These are phyloP conservation scores for Dipsacomyces acuminosporus DNA, from an alignment of 371 early-diverging fungal genomes.

Conservation along the genomic window DNA sequence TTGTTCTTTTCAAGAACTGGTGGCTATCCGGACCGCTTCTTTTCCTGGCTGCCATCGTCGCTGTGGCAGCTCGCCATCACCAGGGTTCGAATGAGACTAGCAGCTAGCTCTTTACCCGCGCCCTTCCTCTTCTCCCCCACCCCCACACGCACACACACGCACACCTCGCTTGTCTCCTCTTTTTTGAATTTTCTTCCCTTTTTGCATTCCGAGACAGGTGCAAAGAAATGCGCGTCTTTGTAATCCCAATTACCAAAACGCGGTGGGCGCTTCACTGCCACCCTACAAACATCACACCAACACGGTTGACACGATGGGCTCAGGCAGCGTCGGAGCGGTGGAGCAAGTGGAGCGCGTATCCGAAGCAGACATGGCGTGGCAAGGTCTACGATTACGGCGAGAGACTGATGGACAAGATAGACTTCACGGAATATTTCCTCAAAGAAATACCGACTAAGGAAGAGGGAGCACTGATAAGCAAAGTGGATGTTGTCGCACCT, in stretches of 20 bases:
- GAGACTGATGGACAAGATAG: conserved; percentile 63
- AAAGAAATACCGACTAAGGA: conserved; percentile 60
- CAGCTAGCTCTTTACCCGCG: too few species aligned
- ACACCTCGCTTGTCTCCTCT: too few species aligned
- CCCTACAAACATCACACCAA: conserved; percentile 44
- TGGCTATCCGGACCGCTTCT: conserved; percentile 24
- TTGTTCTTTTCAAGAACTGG: conserved; percentile 26
- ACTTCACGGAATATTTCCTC: conserved; percentile 74
- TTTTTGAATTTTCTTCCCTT: neutral
- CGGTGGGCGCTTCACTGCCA: conserved; percentile 50
- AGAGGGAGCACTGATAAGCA: conserved; percentile 29
- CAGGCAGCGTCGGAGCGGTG: conserved; percentile 37
- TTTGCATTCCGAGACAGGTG: neutral
- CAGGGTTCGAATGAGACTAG: too few species aligned
- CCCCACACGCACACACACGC: neutral
- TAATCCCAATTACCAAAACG: conserved; percentile 48
- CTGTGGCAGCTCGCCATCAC: too few species aligned
- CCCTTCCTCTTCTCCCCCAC: neutral
- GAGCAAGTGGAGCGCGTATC: conserved; percentile 37
- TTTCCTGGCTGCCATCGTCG: too few species aligned
- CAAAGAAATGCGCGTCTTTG: conserved; percentile 48
- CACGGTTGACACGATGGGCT: conserved; percentile 41
- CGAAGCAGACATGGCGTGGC: conserved; percentile 52
- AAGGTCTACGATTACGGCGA: conserved; percentile 60
- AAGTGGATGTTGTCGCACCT: conserved; percentile 33